These are phyloP conservation scores for Sporothrix mexicana DNA, from an alignment of 2,329 filamentous ascomycete genomes.

Conservation along the genomic window DNA sequence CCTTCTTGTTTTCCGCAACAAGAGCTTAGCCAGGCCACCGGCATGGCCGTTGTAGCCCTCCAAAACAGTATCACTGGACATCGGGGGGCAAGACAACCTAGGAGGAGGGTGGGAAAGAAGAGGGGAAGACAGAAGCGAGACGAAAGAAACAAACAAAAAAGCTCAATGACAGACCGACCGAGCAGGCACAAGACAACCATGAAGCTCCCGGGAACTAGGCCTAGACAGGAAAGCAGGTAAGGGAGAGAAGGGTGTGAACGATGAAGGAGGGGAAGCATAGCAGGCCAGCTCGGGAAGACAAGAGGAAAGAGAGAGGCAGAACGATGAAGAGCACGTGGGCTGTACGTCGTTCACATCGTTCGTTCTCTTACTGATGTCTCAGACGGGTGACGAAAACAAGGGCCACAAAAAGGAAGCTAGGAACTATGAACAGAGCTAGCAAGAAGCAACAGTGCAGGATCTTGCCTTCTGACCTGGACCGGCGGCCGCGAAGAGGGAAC, in stretches of 20 bases:
- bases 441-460: conserved; percentile 16
- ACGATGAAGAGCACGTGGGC: conserved; percentile 12
- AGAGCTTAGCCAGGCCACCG: not conserved
- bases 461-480: conserved; percentile 12
- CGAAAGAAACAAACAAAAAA: not conserved
- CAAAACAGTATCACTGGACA: no score
- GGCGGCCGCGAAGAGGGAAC: conserved; percentile 28
- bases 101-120: not conserved
- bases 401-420: conserved; percentile 4
- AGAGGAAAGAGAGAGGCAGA: not conserved
- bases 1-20: not conserved
- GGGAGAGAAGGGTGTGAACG: conserved; percentile 6
- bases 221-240: conserved; percentile 21
- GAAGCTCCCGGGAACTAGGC: conserved; percentile 15
- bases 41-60: not conserved
- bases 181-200: not conserved
- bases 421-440: not conserved
- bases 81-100: not conserved
- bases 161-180: no score
- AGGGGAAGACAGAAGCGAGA: not conserved
- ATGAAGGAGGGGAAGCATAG: no score
- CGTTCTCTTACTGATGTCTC: not conserved
- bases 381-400: not conserved
- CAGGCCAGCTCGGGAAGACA: not conserved
- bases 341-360: not conserved